A percentile compares a stretch with the other conserved stretches of the same genome.
These are phyloP conservation scores for Aureobasidium sp. DNA, from an alignment of 2,329 filamentous ascomycete species.

Conservation along the genomic window DNA sequence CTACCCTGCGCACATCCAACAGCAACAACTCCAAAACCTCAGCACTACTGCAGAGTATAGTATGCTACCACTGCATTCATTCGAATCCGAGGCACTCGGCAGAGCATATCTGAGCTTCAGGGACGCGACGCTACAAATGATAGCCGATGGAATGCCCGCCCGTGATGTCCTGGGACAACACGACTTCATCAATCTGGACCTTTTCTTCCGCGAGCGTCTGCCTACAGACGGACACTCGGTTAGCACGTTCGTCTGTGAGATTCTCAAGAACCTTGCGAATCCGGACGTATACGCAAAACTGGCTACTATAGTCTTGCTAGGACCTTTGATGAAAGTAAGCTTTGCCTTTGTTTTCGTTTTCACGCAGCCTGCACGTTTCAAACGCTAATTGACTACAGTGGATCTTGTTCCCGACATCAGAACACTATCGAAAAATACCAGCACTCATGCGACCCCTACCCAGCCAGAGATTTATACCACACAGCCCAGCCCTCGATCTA, in stretches of 20 bases:
- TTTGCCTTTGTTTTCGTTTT: neutral
- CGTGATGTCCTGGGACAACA: neutral
- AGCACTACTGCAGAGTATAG: neutral
- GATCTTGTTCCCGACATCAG: slow-evolving; percentile 10
- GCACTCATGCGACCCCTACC: slow-evolving; percentile 7
- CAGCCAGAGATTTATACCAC: slow-evolving; percentile 13
- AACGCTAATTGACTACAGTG: neutral
- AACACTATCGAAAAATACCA: slow-evolving; percentile 14
- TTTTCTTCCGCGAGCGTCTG: neutral
- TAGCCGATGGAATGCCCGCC: neutral
- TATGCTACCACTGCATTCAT: slow-evolving; percentile 5
- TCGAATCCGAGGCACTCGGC: neutral
- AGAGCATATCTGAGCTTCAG: slow-evolving; percentile 9
- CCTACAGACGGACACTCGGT: neutral
- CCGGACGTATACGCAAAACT: slow-evolving; percentile 4
- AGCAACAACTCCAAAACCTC: slow-evolving; percentile 9
- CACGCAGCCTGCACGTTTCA: neutral
- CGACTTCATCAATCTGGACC: slow-evolving; percentile 1
- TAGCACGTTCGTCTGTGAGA: slow-evolving; percentile 2
- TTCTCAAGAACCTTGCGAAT: slow-evolving; percentile 10
- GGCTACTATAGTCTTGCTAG: slow-evolving; percentile 1
- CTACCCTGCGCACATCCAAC: slow-evolving; percentile 7
- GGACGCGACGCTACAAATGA: slow-evolving; percentile 9
- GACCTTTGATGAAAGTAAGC: slow-evolving; percentile 2
- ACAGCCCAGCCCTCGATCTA: slow-evolving; percentile 11